Evolutionary conservation across 768 basidiomycete genomes (phyloP).

Genomic region (Megacollybia marginata): DNA sequence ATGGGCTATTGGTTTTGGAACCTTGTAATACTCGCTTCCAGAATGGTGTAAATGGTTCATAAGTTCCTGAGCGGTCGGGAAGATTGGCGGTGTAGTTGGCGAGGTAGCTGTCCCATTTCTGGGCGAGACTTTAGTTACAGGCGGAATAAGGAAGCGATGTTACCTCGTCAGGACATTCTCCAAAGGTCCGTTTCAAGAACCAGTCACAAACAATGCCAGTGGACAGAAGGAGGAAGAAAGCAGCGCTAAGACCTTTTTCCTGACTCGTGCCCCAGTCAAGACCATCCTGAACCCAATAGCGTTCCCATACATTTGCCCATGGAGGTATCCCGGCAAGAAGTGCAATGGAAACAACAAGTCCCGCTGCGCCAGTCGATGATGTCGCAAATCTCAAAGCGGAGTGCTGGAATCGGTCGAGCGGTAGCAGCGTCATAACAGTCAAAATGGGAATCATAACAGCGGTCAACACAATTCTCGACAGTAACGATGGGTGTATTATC

Average conservation of each 20-base stretch:
- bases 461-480: slow-evolving; percentile 37
- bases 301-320: slow-evolving; percentile 60
- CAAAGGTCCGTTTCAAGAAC: slow-evolving; percentile 45
- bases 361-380: slow-evolving; percentile 51
- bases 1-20: slow-evolving; percentile 6
- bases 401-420: slow-evolving; percentile 37
- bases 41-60: slow-evolving; percentile 43
- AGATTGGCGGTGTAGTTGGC: slow-evolving; percentile 48
- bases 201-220: slow-evolving; percentile 46
- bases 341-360: slow-evolving; percentile 44
- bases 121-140: not conserved
- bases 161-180: slow-evolving; percentile 67
- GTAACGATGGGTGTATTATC: slow-evolving; percentile 45
- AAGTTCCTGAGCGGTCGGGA: slow-evolving; percentile 52
- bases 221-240: slow-evolving; percentile 43
- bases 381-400: slow-evolving; percentile 42
- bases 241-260: slow-evolving; percentile 55
- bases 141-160: slow-evolving; percentile 5
- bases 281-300: slow-evolving; percentile 45
- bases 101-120: slow-evolving; percentile 70
- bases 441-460: slow-evolving; percentile 29
- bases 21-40: slow-evolving; percentile 42
- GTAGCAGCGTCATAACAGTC: slow-evolving; percentile 35
- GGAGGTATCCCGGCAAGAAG: slow-evolving; percentile 39
- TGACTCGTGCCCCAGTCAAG: slow-evolving; percentile 44